Conservation (phyloP, 2,329 filamentous ascomycete species). For the Penicillium polonicum region DNA sequence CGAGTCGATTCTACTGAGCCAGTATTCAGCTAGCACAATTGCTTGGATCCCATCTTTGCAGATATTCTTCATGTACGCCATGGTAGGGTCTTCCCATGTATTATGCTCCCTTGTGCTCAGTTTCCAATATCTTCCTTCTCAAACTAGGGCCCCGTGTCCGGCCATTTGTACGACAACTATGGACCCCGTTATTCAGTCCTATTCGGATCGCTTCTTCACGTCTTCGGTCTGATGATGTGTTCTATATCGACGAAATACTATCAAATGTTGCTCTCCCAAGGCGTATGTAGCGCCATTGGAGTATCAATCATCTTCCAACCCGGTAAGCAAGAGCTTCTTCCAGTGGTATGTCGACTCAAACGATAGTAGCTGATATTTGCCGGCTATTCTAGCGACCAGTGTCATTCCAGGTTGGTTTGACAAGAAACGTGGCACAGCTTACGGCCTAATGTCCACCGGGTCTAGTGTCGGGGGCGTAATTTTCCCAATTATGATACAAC, state of each 20-base stretch:
- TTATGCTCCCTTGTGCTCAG: background rate
- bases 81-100: constrained; percentile 1
- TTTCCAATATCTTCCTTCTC: background rate
- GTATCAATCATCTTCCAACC: constrained; percentile 51
- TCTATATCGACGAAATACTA: constrained; percentile 55
- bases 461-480: constrained; percentile 58
- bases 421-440: constrained; percentile 51
- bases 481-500: constrained; percentile 61
- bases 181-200: constrained; percentile 57
- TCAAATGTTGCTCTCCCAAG: constrained; percentile 56
- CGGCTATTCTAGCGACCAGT: background rate
- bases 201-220: constrained; percentile 47
- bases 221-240: constrained; percentile 60
- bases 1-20: constrained; percentile 46
- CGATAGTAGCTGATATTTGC: background rate
- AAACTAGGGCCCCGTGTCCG: constrained; percentile 55
- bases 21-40: constrained; percentile 54
- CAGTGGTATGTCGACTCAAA: background rate
- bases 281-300: constrained; percentile 52
- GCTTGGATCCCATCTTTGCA: constrained; percentile 58
- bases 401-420: constrained; percentile 51
- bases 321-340: background rate
- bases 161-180: constrained; percentile 61
- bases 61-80: constrained; percentile 20
- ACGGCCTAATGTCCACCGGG: constrained; percentile 53